Evolutionary conservation across 2,329 filamentous ascomycete species (phyloP), one percentile per base, ranked within the genome.

Genomic region (Aspergillus fijiensis): DNA sequence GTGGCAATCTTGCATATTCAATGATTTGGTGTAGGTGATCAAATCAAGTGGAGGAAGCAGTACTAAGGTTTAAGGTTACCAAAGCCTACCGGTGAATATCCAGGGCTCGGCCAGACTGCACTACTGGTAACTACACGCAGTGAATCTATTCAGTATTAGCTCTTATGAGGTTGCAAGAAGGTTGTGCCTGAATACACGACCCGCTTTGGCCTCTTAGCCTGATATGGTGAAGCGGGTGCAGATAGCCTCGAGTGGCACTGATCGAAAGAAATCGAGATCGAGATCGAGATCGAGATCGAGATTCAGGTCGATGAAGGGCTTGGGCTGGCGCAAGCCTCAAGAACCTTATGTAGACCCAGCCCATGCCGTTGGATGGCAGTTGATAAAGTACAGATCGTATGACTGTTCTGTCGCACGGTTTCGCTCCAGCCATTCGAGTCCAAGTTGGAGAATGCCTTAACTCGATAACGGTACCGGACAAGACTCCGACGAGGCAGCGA

Each of bases 241-340:
- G 14, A 45, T 45, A 4, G n/a, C 39, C 14, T 45, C 16, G 21
- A 16, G 51, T 59, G 48, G 7, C 9, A 42, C 39, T 16, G 33
- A 35, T 35, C 14, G 39, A 45, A 19, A 2, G 39, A 3, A 9
- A 45, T 45, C 39, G 39, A 19, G n/a, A 45, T 45, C 39, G n/a
- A 45, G 39, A 42, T 42, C 39, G 4, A n/a, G 39, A 45, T n/a
- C 16, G 6, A 45, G n/a, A 45, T 45, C n/a, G 50, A 23, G 23
- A 23, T 23, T 4, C 23, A 23, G 23, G 23, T 23, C 23, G 23
- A 23, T 23, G 23, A 23, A 63, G 58, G 56, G 64, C 64, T 39
- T 65, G 65, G 19, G 59, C 64, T 16, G 63, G 64, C 19, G 66
- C 65, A 16, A 67, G 63, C 60, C 62, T 64, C 33, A 67, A 64